Evolutionary conservation across 192 early-diverging fungal species (phyloP), one percentile per base, ranked within the genome.

Genomic region (Chytriomyces confervae): DNA sequence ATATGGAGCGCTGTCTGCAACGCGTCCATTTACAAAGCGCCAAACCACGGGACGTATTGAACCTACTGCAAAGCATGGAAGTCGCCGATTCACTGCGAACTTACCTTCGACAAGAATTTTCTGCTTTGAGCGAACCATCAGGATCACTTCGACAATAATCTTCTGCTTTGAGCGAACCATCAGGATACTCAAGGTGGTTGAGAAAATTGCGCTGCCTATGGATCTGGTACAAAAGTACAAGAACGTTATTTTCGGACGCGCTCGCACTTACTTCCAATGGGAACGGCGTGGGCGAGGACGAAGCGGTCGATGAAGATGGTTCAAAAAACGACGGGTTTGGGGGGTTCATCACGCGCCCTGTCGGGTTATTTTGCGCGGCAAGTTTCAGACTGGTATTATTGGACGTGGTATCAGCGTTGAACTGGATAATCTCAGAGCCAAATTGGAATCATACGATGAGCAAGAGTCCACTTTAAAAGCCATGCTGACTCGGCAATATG

Each of bases 1-100:
- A 87, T 61, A 50, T 83, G n/a, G 84, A 87, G 46, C 74, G 81
- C 10, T 48, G 77, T 8, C 50, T 87, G 9, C 84, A 85, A 61
- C 74, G 81, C n/a, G 57, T 87, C 6, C 80, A 85, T 48, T 36
- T 81, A 16, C 69, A 66, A 27, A 65, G 20, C 10, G 72, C 80
- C 5, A 43, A 62, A 5, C 79, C 78, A 0, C 51, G 23, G 2
- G 83, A 87, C 57, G 62, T 83, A 9, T 27, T 79, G 7, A 13
- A 66, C 23, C 69, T 84, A n/a, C 66, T 84, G 5, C 48, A 60
- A 20, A 73, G 79, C 27, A 60, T 87, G 13, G 45, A 64, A 23
- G 61, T 50, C 6, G 46, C 23, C 10, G 48, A 20, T 8, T 66
- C 46, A 6, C 62, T 78, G n/a, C 69, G 43, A 23, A 46, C 80